Conservation (phyloP, 495 filamentous ascomycete genomes). For the Daldinia concentrica region DNA sequence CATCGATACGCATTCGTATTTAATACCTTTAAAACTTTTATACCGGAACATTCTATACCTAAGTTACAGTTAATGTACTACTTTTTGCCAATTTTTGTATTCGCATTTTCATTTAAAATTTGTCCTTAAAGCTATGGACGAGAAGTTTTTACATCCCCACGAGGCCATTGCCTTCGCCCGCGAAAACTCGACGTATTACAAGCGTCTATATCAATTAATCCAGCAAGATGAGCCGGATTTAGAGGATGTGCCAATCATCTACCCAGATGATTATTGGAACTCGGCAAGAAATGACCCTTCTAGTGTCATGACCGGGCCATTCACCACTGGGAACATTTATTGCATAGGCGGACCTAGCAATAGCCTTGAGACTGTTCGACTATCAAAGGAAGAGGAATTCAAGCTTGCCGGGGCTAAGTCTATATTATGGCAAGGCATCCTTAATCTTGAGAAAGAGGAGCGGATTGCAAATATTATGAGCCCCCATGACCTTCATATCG, state of each 20-base stretch:
- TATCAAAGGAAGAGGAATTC: background rate
- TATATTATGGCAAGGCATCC: background rate
- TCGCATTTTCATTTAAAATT: background rate
- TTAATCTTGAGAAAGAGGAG: background rate
- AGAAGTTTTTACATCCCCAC: background rate
- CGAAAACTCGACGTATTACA: constrained; percentile 7
- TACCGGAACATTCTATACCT: background rate
- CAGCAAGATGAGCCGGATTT: background rate
- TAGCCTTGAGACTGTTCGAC: background rate
- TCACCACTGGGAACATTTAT: constrained; percentile 5
- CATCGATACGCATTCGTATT: background rate
- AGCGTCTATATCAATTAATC: background rate
- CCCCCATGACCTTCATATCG: constrained; percentile 1
- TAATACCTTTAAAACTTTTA: background rate
- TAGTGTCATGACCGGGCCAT: constrained; percentile 8
- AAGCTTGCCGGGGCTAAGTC: background rate
- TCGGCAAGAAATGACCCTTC: constrained; percentile 1
- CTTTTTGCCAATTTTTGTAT: background rate
- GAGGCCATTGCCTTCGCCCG: constrained; percentile 15
- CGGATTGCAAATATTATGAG: constrained; percentile 12
- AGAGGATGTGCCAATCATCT: constrained; percentile 8
- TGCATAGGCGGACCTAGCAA: background rate
- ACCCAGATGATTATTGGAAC: constrained; percentile 7
- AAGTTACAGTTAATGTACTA: background rate
- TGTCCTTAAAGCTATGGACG: constrained; percentile 5